A percentile compares a stretch with the other conserved stretches of the same genome.
phyloP scores from a whole-genome alignment of 1,284 basidiomycete species.

The Ceratobasidium papillatum region DNA sequence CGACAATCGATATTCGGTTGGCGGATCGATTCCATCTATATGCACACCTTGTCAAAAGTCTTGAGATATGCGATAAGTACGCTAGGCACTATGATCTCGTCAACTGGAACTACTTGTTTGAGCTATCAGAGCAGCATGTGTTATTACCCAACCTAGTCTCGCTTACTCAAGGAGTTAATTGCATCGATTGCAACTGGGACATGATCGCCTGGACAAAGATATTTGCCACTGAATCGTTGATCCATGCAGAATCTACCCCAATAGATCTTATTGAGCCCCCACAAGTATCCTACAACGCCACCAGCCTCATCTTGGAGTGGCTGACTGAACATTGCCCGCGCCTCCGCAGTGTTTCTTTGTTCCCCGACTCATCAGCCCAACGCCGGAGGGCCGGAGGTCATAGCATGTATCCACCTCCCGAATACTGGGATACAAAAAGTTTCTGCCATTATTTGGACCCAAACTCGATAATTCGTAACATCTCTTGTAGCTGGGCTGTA shows the following conservation, averaged over 20 bases:
- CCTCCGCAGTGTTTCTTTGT: background rate
- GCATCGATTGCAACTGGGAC: background rate
- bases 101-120: background rate
- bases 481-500: background rate
- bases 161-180: background rate
- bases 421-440: background rate
- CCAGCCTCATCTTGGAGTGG: background rate
- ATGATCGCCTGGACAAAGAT: background rate
- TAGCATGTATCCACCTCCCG: background rate
- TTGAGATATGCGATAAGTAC: background rate
- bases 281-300: background rate
- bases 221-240: background rate
- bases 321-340: background rate
- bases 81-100: background rate
- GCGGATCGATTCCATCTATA: conserved; percentile 6
- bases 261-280: background rate
- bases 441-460: background rate
- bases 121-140: background rate
- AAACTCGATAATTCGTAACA: background rate
- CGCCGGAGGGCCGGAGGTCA: background rate
- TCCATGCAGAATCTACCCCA: background rate
- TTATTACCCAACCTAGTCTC: conserved; percentile 14
- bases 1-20: background rate
- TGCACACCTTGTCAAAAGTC: background rate
- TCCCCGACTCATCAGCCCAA: background rate